Base-by-base conservation (phyloP, 1,284 basidiomycete species). In the Austroboletus novae-zelandiae region DNA sequence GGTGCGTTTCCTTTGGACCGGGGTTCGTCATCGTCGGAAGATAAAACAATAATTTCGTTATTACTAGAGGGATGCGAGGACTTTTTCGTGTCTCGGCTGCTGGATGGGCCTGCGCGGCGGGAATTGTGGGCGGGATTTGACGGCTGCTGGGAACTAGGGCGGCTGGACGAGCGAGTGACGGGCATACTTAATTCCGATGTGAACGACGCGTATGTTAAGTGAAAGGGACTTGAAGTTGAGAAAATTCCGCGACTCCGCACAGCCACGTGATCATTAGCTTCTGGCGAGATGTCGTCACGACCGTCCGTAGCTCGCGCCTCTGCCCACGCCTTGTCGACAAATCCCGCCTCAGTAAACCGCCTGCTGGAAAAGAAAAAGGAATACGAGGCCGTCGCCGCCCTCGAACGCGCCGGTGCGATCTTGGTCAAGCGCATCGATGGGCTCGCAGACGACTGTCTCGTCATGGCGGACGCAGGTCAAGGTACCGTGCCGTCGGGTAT, bases 281-380 rank as follows among this genome's bases (percentile, higher is more conserved):
- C 31, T 46, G 5, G 15, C 31, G 8, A 17, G n/a, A 17, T n/a
- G 15, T n/a, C n/a, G 9, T 35, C 25, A 78, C 80, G 83, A 36
- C 77, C 79, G 48, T 86, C 85, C 9, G 64, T 77, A 25, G 74
- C 74, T 52, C 78, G 84, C 35, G 71, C 73, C 18, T 83, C 81
- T 7, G 70, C 70, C 5, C 58, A 65, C 17, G 60, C 65, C 5
- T 47, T 64, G 23, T 58, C 73, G 7, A 72, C 71, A 27, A 75
- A 72, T 48, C 74, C 79, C 1, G 77, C 79, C 0, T 74, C 79
- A 3, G 57, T 70, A 3, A 73, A 79, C 11, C 83, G 83, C 56
- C 73, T 88, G 32, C 51, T 74, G 1, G 87, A 90, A 61, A 90
- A 89, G 73, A 89, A 87, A 72, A 89, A 87, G 61, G 87, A 90